Evolutionary conservation across 495 filamentous ascomycete species (phyloP).

Genomic region (Letharia lupina): DNA sequence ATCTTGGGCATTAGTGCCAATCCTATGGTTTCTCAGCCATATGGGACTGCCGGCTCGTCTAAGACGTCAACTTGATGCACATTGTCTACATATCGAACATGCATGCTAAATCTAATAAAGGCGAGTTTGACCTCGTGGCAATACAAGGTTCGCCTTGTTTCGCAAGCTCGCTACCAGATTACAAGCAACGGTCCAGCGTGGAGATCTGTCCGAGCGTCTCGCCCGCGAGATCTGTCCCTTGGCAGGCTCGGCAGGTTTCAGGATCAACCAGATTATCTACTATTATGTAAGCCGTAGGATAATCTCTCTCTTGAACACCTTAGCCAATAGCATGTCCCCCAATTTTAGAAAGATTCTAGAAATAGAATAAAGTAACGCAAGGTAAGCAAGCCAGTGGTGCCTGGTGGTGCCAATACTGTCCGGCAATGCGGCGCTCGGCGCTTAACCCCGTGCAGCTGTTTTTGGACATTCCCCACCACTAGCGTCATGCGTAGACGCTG

Average conservation of each 20-base stretch:
- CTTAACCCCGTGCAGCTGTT: not conserved
- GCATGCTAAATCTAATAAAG: not conserved
- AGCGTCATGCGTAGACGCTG: slow-evolving; percentile 16
- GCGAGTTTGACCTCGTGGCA: not conserved
- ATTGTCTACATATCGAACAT: not conserved
- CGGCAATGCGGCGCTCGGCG: not conserved
- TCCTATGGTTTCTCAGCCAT: not conserved
- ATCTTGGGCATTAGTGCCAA: not conserved
- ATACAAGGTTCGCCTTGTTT: not conserved
- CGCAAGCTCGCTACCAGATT: not conserved
- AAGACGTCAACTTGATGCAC: not conserved
- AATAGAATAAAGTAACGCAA: too few species aligned
- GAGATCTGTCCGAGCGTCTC: not conserved
- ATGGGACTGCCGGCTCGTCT: not conserved
- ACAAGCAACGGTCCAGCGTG: not conserved
- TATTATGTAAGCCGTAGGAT: not conserved
- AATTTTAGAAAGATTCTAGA: too few species aligned
- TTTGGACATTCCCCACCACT: slow-evolving; percentile 18
- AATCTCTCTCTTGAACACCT: not conserved
- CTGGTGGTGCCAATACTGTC: too few species aligned
- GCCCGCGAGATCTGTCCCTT: not conserved
- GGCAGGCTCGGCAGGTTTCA: not conserved
- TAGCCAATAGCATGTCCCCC: too few species aligned
- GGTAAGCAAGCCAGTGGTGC: too few species aligned
- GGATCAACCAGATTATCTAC: not conserved